Conservation (phyloP, 495 filamentous ascomycete species). For the Neurospora terricola region DNA sequence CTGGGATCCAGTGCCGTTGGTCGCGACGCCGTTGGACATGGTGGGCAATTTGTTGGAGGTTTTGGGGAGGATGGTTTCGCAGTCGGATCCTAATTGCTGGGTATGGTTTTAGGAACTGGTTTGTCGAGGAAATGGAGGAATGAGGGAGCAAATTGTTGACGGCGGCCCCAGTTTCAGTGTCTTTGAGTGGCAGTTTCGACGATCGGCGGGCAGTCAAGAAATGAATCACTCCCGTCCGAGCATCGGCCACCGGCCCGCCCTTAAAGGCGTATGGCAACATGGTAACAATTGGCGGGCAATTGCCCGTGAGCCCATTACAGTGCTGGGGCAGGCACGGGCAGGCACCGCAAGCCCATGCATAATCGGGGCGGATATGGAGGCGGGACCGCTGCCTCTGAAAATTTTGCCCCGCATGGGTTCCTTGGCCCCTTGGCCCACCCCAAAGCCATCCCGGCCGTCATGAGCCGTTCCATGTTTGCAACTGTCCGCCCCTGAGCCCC, state of each 20-base stretch:
- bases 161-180: background rate
- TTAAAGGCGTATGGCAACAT: background rate
- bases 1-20: slow-evolving; percentile 14
- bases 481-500: background rate
- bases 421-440: background rate
- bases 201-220: background rate
- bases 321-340: background rate
- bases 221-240: background rate
- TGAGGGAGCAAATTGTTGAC: background rate
- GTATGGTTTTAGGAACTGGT: background rate
- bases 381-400: background rate
- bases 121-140: background rate
- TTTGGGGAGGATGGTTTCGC: background rate
- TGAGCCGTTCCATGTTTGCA: background rate
- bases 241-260: background rate
- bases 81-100: background rate
- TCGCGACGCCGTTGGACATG: slow-evolving; percentile 17
- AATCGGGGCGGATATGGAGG: background rate
- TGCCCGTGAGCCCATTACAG: background rate
- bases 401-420: background rate
- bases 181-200: background rate
- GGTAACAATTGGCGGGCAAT: background rate
- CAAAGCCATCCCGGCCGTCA: background rate
- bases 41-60: background rate
- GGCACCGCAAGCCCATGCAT: background rate